A percentile compares a stretch with the other conserved stretches of the same genome.
Conservation (phyloP, 2,329 filamentous ascomycete genomes). For the Aspergillus awamori region DNA sequence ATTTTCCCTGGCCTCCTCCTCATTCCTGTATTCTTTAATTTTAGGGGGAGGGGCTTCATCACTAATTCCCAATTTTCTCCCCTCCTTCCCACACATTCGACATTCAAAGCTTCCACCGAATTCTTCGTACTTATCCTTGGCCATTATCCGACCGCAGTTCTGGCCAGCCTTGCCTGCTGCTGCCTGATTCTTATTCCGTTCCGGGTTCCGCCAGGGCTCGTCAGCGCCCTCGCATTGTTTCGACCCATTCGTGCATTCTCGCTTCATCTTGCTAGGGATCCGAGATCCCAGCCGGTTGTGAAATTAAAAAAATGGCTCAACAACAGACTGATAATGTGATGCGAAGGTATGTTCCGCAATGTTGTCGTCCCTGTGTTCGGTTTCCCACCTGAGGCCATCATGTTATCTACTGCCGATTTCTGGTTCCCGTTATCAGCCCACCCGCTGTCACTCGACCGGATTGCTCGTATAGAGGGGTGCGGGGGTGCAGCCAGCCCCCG, state of each 20-base stretch:
- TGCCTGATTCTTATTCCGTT: slow-evolving; percentile 12
- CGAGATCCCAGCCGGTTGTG: slow-evolving; percentile 12
- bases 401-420: background rate
- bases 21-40: background rate
- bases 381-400: background rate
- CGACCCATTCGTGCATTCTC: slow-evolving; percentile 9
- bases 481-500: background rate
- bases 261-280: slow-evolving; percentile 15
- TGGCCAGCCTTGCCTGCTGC: slow-evolving; percentile 5
- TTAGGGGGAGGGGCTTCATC: slow-evolving; percentile 8
- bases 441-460: background rate
- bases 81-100: background rate
- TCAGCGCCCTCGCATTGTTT: slow-evolving; percentile 15
- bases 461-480: background rate
- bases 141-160: background rate
- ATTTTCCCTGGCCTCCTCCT: background rate
- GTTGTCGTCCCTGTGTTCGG: background rate
- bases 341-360: slow-evolving; percentile 57
- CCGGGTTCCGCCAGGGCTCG: slow-evolving; percentile 14
- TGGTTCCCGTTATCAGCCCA: slow-evolving; percentile 6
- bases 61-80: background rate
- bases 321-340: slow-evolving; percentile 47
- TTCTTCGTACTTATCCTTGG: background rate
- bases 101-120: background rate
- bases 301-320: slow-evolving; percentile 41